Base-by-base conservation (phyloP, 306 rosid species). In the cucumber (Cucumis sativus) region DNA sequence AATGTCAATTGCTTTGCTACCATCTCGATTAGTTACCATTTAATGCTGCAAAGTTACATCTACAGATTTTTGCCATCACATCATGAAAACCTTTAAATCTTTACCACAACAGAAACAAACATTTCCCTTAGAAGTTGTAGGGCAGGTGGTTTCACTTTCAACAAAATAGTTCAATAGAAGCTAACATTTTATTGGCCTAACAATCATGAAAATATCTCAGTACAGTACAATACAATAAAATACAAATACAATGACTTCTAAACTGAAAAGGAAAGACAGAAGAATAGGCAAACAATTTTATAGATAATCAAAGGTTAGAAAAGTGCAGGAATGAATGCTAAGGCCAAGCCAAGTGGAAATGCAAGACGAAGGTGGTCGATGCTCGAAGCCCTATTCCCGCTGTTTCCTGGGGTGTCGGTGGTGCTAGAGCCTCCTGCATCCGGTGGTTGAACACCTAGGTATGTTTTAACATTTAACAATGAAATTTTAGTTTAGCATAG, bases 291-390 rank as follows among this genome's bases (percentile, higher is more conserved):
- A 71, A 45, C 59, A 71, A 71, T 47, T 15, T 47, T 15, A 71
- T 7, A 71, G 15, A 14, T 14, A 21, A 69, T 69, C 57, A 45
- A 12, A 69, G n/a, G 76, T 80, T 72, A 84, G 64, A 77, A 61
- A 8, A 84, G 73, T 41, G 67, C n/a, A 21, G 82, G 74, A 68
- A 78, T 75, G 39, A 73, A 62, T 49, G 75, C 82, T 30, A 84
- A 10, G 28, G 64, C 85, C 30, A 84, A 37, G 80, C 82, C 78
- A 66, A 77, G 10, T 20, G 77, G 70, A 43, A 81, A 56, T 43
- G 79, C 82, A 7, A 74, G 30, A 30, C 40, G 39, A 47, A 70
- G 78, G 37, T 56, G 28, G 13, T 54, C 61, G 33, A 59, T 35
- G 20, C 51, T 71, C 15, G 84, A 80, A 80, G 52, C 81, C 64